Conservation (phyloP, 2,329 filamentous ascomycete species). For the Aspergillus bombycis region DNA sequence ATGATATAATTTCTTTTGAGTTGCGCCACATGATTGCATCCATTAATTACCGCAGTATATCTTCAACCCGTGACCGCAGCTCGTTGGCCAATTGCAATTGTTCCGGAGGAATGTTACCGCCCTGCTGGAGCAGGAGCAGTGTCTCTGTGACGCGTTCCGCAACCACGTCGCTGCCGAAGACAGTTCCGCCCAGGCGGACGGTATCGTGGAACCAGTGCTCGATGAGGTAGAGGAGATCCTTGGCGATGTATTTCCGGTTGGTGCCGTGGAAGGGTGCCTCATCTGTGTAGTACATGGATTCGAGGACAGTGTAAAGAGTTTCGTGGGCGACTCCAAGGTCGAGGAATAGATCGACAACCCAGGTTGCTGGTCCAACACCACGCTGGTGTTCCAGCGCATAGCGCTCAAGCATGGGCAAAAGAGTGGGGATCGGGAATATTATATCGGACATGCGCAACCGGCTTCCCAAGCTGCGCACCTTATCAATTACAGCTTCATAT, state of each 20-base stretch:
- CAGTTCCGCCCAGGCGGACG: constrained; percentile 54
- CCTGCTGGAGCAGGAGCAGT: constrained; percentile 49
- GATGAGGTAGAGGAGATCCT: constrained; percentile 65
- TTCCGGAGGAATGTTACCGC: constrained; percentile 41
- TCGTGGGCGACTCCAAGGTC: constrained; percentile 65
- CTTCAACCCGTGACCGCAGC: constrained; percentile 45
- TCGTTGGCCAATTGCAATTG: constrained; percentile 45
- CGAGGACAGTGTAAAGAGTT: constrained; percentile 63
- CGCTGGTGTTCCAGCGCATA: constrained; percentile 56
- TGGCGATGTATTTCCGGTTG: constrained; percentile 60
- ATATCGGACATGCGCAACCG: constrained; percentile 60
- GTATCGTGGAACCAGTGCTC: constrained; percentile 64
- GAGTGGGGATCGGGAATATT: constrained; percentile 57
- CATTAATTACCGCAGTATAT: constrained; percentile 39
- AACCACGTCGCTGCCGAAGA: constrained; percentile 65
- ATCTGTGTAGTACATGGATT: constrained; percentile 69
- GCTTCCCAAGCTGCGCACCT: constrained; percentile 60
- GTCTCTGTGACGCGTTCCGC: constrained; percentile 52
- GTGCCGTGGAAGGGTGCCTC: constrained; percentile 65
- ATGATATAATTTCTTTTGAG: constrained; percentile 6
- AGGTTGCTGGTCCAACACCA: constrained; percentile 52
- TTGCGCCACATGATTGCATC: constrained; percentile 2
- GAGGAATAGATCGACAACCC: constrained; percentile 69
- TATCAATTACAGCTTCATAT: constrained; percentile 55
- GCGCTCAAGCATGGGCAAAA: constrained; percentile 60